Conservation (phyloP, 495 filamentous ascomycete genomes). For the Aspergillus panamensis region DNA sequence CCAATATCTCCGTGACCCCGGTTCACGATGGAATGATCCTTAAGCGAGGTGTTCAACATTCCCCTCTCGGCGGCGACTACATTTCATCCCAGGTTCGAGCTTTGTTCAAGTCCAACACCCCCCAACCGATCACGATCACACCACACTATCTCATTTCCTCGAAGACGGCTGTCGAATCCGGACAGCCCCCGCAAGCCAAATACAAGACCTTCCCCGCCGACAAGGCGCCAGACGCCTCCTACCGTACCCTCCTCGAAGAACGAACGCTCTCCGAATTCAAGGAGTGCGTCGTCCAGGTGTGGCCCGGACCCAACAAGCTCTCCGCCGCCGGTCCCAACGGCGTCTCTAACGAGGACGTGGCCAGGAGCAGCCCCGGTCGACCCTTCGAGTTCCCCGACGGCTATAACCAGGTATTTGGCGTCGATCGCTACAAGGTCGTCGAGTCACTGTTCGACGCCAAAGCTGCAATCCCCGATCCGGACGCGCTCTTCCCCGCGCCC, state of each 20-base stretch:
- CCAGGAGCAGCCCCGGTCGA: constrained; percentile 60
- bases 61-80: constrained; percentile 82
- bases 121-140: constrained; percentile 74
- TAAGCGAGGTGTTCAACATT: constrained; percentile 79
- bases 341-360: constrained; percentile 65
- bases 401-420: constrained; percentile 87
- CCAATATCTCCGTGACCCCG: constrained; percentile 84
- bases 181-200: constrained; percentile 68
- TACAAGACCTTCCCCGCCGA: constrained; percentile 62
- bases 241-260: constrained; percentile 82
- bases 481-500: constrained; percentile 46
- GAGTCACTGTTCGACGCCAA: constrained; percentile 88
- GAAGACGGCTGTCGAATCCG: constrained; percentile 86
- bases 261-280: constrained; percentile 94
- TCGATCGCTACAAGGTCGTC: constrained; percentile 75
- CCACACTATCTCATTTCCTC: constrained; percentile 84
- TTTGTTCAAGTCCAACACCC: constrained; percentile 64
- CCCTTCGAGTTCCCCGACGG: constrained; percentile 97
- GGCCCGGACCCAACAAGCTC: constrained; percentile 76
- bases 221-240: constrained; percentile 63
- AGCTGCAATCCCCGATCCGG: constrained; percentile 46
- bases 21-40: constrained; percentile 93
- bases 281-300: constrained; percentile 91
- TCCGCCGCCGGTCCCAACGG: constrained; percentile 53
- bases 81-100: constrained; percentile 81